Evolutionary conservation across 2,329 filamentous ascomycete genomes (phyloP), one percentile per base, ranked within the genome.

Genomic region (Diaporthe australafricana): DNA sequence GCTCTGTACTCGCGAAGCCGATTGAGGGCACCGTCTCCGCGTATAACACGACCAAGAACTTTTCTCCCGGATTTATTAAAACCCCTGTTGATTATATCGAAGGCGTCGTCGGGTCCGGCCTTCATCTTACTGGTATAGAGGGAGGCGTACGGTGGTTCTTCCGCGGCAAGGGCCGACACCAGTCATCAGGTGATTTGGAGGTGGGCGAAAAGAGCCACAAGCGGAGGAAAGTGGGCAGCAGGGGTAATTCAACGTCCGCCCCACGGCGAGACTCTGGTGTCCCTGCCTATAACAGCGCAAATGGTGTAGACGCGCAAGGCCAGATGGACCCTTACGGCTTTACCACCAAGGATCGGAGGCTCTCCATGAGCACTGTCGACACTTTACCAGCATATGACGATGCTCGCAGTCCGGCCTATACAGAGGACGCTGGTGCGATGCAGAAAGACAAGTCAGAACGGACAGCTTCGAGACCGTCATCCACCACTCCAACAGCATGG

Each of bases 41-140:
- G 1, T 98, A 98, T 80, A 92, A 93, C 35, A 92, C 89, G 3
- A 95, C 94, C 14, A 98, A 98, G 82, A 94, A 95, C 76, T 97
- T 96, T 78, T 97, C 94, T 1, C 95, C 96, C 0, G 89, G 93
- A 2, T 94, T 98, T 79, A 73, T 73, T 32, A 95, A 94, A 81
- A 93, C 93, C n/a, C 90, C 95, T 73, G 96, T 94, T 62, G 94
- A 98, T 80, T 94, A 97, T 77, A 91, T 98, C 25, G 96, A 98
- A 81, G 92, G 94, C 57, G 96, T 94, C 0, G 93, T 98, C 38
- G 93, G 94, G 17, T 93, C 91, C 0, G 93, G 98, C 7, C 93
- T 94, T 38, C 90, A 94, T 38, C 91, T 92, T 40, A 98, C 96
- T 0, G 96, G 96, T 72, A 93, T 98, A 2, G 95, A 98, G 80